Conservation (phyloP, 495 filamentous ascomycete genomes). For the Clohesyomyces aquaticus region DNA sequence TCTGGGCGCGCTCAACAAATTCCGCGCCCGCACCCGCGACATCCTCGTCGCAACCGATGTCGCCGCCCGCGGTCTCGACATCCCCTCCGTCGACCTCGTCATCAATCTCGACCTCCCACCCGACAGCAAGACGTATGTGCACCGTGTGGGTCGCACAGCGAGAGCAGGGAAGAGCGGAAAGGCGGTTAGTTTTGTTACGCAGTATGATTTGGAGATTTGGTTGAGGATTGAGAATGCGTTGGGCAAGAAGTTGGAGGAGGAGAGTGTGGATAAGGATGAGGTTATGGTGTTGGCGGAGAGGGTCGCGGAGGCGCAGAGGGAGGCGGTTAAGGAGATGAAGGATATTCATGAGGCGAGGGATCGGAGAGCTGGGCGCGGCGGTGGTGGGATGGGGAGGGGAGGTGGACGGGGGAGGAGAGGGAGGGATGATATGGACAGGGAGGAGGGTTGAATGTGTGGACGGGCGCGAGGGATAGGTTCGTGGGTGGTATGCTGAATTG, state of each 20-base stretch:
- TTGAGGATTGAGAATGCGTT: conserved; percentile 82
- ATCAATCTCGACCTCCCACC: conserved; percentile 83
- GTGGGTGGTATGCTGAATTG: too few relatives aligned
- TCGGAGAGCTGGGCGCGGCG: conserved; percentile 62
- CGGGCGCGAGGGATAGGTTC: too few relatives aligned
- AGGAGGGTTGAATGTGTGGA: conserved; percentile 59
- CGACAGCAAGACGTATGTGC: conserved; percentile 91
- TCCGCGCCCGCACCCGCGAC: conserved; percentile 71
- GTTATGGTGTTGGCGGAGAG: conserved; percentile 81
- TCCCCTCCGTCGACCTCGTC: conserved; percentile 86
- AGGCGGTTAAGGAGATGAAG: conserved; percentile 83
- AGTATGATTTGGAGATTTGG: conserved; percentile 91
- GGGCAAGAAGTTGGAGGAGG: conserved; percentile 74
- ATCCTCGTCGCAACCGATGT: conserved; percentile 97
- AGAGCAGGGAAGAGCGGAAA: conserved; percentile 86
- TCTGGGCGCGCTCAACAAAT: conserved; percentile 84
- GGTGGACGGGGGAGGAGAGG: conserved; percentile 59
- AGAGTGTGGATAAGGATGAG: conserved; percentile 71
- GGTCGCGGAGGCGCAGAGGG: conserved; percentile 81
- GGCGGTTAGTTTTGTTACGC: conserved; percentile 79
- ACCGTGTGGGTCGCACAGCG: conserved; percentile 91
- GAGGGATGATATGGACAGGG: conserved; percentile 82
- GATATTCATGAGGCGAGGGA: conserved; percentile 75
- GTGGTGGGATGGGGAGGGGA: conserved; percentile 66
- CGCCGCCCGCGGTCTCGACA: conserved; percentile 91